Conservation (phyloP, 2,329 filamentous ascomycete species). For the Pestalotiopsis sp. region DNA sequence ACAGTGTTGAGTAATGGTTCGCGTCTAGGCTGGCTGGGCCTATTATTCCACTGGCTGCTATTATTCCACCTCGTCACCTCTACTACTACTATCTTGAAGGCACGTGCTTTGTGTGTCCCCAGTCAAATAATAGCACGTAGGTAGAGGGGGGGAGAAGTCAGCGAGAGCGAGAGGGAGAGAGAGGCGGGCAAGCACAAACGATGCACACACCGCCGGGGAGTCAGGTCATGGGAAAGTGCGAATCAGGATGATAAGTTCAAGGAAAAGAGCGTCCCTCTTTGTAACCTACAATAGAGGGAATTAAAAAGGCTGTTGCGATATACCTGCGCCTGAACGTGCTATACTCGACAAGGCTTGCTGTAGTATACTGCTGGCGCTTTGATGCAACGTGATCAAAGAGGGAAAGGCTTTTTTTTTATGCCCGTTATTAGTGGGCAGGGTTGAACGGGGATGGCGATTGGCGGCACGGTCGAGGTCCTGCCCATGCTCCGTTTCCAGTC, state of each 20-base stretch:
- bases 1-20: conserved; percentile 5
- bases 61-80: no score
- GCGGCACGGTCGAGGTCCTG: not conserved
- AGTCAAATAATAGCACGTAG: no score
- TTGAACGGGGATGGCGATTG: not conserved
- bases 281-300: not conserved
- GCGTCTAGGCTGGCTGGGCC: not conserved
- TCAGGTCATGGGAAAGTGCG: no score
- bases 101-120: not conserved
- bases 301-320: not conserved
- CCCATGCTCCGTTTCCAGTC: no score
- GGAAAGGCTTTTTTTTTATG: not conserved
- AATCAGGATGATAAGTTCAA: no score
- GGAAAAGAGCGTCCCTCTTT: no score
- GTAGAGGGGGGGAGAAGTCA: no score
- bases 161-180: no score
- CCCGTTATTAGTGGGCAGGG: not conserved
- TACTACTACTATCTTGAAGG: not conserved
- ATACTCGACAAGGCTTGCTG: not conserved
- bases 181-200: no score
- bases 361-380: not conserved
- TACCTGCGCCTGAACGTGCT: not conserved
- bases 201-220: no score
- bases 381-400: not conserved
- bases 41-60: not conserved